Evolutionary conservation across 2,329 filamentous ascomycete genomes (phyloP).

Genomic region (Zymoseptoria tritici): DNA sequence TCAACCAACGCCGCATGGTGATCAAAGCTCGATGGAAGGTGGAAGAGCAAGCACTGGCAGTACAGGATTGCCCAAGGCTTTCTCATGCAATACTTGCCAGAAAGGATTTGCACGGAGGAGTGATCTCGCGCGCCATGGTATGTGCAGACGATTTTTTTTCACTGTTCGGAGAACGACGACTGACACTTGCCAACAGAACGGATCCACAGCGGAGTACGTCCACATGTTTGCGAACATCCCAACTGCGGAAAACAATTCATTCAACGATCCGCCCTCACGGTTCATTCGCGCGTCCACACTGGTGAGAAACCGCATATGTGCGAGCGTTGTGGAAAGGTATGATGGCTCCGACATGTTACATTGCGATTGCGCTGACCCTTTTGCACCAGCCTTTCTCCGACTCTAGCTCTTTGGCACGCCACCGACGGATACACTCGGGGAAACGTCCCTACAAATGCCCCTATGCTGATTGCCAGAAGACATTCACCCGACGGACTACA

Average conservation of each 20-base stretch:
- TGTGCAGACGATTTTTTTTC: constrained; percentile 28
- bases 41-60: constrained; percentile 34
- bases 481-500: constrained; percentile 91
- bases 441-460: constrained; percentile 96
- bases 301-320: constrained; percentile 98
- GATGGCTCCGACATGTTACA: constrained; percentile 18
- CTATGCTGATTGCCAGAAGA: constrained; percentile 96
- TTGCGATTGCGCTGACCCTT: constrained; percentile 20
- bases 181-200: constrained; percentile 56
- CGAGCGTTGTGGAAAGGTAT: constrained; percentile 90
- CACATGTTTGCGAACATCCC: constrained; percentile 85
- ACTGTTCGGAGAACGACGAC: constrained; percentile 3
- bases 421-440: constrained; percentile 90
- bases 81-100: constrained; percentile 79
- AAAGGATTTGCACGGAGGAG: constrained; percentile 91
- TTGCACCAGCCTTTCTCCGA: constrained; percentile 77
- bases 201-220: constrained; percentile 85
- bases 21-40: constrained; percentile 32
- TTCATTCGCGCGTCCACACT: constrained; percentile 91
- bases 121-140: constrained; percentile 91
- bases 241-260: constrained; percentile 95
- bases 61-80: constrained; percentile 60
- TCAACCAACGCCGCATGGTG: constrained; percentile 25
- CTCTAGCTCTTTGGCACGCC: constrained; percentile 85
- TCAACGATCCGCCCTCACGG: constrained; percentile 88